Evolutionary conservation across 352 stramenopile species (phyloP).

Genomic region (Phytophthora sojae): DNA sequence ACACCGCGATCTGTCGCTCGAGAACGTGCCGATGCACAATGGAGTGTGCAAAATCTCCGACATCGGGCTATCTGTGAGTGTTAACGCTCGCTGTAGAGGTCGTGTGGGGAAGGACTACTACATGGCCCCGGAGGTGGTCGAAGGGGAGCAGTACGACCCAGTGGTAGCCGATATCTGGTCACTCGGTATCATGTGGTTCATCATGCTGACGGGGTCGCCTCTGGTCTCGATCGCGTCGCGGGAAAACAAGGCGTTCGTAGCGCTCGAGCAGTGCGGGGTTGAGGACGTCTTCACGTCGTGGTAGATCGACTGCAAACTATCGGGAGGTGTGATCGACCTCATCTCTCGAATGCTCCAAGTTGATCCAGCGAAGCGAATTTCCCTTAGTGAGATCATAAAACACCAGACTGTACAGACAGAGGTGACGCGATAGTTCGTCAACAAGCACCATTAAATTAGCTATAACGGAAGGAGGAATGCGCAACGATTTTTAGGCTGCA

Average conservation of each 20-base stretch:
- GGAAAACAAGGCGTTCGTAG: slow-evolving; percentile 36
- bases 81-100: slow-evolving; percentile 19
- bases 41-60: slow-evolving; percentile 48
- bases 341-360: slow-evolving; percentile 31
- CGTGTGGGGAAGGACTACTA: slow-evolving; percentile 49
- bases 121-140: slow-evolving; percentile 55
- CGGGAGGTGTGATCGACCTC: slow-evolving; percentile 22
- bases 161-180: slow-evolving; percentile 60
- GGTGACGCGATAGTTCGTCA: too few species aligned
- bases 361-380: slow-evolving; percentile 21
- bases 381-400: slow-evolving; percentile 10
- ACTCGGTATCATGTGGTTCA: slow-evolving; percentile 57
- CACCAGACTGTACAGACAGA: not conserved
- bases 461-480: too few species aligned
- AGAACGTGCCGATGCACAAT: slow-evolving; percentile 42
- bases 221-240: slow-evolving; percentile 38
- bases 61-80: slow-evolving; percentile 42
- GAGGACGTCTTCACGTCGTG: slow-evolving; percentile 36
- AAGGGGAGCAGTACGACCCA: slow-evolving; percentile 42
- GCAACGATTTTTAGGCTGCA: too few species aligned
- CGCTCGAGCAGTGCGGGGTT: slow-evolving; percentile 31
- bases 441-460: too few species aligned
- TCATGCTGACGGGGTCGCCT: slow-evolving; percentile 52
- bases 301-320: slow-evolving; percentile 28
- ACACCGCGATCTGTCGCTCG: slow-evolving; percentile 27